A percentile compares a stretch with the other conserved stretches of the same genome.
phyloP scores from a whole-genome alignment of 192 early-diverging fungal species.

The Phlyctochytrium bullatum region DNA sequence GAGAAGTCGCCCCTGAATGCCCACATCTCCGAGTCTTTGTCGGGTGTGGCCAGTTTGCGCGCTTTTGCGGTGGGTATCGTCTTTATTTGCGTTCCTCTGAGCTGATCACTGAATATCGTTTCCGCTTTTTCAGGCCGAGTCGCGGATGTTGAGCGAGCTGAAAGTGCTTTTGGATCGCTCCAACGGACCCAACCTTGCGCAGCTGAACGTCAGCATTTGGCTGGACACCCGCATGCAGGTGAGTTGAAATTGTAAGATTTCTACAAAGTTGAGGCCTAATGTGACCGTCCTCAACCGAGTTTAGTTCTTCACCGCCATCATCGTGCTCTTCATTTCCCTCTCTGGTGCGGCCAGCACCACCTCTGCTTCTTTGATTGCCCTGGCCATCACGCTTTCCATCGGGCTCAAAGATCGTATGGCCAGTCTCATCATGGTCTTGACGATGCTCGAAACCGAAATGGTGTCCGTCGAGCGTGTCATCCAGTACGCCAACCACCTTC shows the following conservation, averaged over 20 bases:
- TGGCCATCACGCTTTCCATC: background rate
- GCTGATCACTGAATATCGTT: too few relatives aligned
- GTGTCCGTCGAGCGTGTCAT: slow-evolving; percentile 51
- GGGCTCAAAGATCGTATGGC: background rate
- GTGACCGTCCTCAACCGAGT: background rate
- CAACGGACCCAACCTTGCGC: background rate
- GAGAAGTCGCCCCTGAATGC: slow-evolving; percentile 63
- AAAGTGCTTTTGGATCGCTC: slow-evolving; percentile 3
- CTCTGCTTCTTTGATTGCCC: slow-evolving; percentile 9
- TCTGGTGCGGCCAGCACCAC: background rate
- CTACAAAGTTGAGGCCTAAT: background rate
- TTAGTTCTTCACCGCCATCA: slow-evolving; percentile 8
- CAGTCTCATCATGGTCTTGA: background rate
- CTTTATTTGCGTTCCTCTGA: too few relatives aligned
- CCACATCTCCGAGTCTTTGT: slow-evolving; percentile 60
- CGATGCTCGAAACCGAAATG: slow-evolving; percentile 30
- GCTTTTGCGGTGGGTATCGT: slow-evolving; percentile 52
- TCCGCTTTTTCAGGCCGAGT: too few relatives aligned
- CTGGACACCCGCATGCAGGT: slow-evolving; percentile 15
- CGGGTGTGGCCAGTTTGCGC: slow-evolving; percentile 66
- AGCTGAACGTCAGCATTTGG: slow-evolving; percentile 14
- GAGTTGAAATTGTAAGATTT: too few relatives aligned
- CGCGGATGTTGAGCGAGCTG: background rate
- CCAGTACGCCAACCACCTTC: slow-evolving; percentile 36
- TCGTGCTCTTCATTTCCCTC: slow-evolving; percentile 11